Evolutionary conservation across 2,329 filamentous ascomycete species (phyloP), one percentile per base, ranked within the genome.

Genomic region (Colletotrichum cordylinicola): DNA sequence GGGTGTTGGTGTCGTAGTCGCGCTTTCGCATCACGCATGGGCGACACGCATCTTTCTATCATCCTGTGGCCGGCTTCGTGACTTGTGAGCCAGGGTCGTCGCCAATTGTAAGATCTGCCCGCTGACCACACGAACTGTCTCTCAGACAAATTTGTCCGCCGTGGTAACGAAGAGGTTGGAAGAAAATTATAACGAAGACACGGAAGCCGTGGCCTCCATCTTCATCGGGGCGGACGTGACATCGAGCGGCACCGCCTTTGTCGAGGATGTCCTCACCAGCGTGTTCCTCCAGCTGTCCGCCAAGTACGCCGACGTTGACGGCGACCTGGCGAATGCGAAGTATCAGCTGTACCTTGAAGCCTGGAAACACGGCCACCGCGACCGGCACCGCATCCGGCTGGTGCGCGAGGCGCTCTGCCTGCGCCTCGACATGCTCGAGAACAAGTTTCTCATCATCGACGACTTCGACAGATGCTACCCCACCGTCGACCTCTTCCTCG

Each of bases 401-500:
- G 10, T 68, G 8, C 39, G 56, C 6, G 70, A 72, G 6, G 64
- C 73, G 64, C 27, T 73, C 10, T 43, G 16, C 5, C 37, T 43
- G 27, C 62, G 33, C 15, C 62, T 75, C 8, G 58, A 21, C 39
- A 48, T 31, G 31, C 73, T 75, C n/a, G 55, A 67, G 7, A 39
- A 9, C 5, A 43, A 39, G 27, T 68, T 72, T 6, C 69, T 75
- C 12, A 35, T 64, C 18, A 39, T 73, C 6, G 64, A 68, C 56
- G 70, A 68, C 56, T 68, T 75, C 35, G 73, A 75, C 24, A 55
- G 56, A 6, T 72, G 69, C n/a, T 68, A 70, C 16, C 69, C 73
- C 2, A 39, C 64, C 4, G 56, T 64, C 1, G 62, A 58, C 56
- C 15, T 73, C 7, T 58, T 73, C 8, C 69, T 73, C 6, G 73